Evolutionary conservation across 2,329 filamentous ascomycete species (phyloP), one percentile per base, ranked within the genome.

Genomic region (Clonostachys byssicola): DNA sequence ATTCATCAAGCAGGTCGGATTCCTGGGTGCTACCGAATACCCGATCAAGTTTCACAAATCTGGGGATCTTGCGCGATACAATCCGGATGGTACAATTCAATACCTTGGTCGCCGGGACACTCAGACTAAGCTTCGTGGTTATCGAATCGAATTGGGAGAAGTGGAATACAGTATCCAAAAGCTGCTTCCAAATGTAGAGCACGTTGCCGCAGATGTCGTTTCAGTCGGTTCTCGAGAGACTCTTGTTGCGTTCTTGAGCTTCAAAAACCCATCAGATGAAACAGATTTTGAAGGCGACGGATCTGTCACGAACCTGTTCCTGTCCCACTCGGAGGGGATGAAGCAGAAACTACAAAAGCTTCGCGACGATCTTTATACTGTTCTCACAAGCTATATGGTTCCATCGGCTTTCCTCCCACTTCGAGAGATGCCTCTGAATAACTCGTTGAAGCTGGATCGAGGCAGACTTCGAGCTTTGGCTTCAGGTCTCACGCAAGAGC

Each of bases 91-190:
- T 13, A 44, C 41, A 5, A 44, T 48, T 33, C n/a, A 48, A 30
- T 48, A 44, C 16, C 18, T 48, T 33, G 40, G 45, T n/a, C 40
- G 45, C 16, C 30, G 34, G 9, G 45, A 47, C 20, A 17, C 18
- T 16, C 45, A 80, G 56, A 67, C 80, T 42, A 81, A 81, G 55
- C 56, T 81, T 12, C 67, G 70, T 33, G 81, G 80, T 41, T 78
- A 70, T 47, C 57, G 75, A 45, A 64, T 77, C 49, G 80, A 74
- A 59, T 62, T 74, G 13, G 46, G 41, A 10, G 50, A 52, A 40
- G 48, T 56, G 14, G 54, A 56, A 45, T 38, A 51, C 10, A 40
- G 36, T 30, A 14, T 50, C 10, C 16, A 35, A 5, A 14, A 34
- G 39, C 10, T 20, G 43, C 9, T 50, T 10, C 40, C 44, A 14